These are phyloP conservation scores for Apiospora rasikravindrae DNA, from an alignment of 2,329 filamentous ascomycete genomes.

Conservation along the genomic window DNA sequence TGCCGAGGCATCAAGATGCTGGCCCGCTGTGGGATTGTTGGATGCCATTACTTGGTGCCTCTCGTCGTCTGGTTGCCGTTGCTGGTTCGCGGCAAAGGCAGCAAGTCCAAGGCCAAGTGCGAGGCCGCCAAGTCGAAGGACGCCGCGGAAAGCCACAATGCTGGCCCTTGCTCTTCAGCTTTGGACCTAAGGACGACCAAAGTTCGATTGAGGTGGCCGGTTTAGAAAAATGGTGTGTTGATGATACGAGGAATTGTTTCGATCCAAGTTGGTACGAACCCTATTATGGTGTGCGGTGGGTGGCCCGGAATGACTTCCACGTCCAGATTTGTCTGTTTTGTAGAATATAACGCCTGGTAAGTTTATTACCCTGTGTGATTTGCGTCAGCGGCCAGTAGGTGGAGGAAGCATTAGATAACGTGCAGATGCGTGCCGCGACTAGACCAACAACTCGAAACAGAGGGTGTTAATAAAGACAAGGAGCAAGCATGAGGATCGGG, in stretches of 20 bases:
- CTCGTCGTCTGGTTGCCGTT: conserved; percentile 34
- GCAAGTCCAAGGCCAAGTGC: conserved; percentile 64
- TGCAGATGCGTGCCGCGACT: neutral
- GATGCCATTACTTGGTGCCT: conserved; percentile 46
- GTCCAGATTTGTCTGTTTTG: neutral
- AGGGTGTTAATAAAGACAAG: neutral
- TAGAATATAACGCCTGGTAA: neutral
- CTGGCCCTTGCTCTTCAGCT: conserved; percentile 28
- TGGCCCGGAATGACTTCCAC: neutral
- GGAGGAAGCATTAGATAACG: neutral
- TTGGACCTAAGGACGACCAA: neutral
- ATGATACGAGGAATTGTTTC: neutral
- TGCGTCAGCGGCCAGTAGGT: neutral
- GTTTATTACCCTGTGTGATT: neutral
- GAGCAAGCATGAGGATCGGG: neutral
- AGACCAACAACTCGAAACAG: neutral
- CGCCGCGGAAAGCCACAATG: conserved; percentile 58
- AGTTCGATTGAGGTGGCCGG: conserved; percentile 1
- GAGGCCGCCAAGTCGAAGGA: conserved; percentile 57
- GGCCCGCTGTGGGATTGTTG: conserved; percentile 34
- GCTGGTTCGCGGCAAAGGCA: conserved; percentile 60
- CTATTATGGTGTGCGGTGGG: neutral
- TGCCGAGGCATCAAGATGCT: conserved; percentile 55
- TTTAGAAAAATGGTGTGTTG: neutral
- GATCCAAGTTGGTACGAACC: neutral